Evolutionary conservation across 805 yeast genomes (phyloP), one percentile per base, ranked within the genome.

Genomic region (Yarrowia bubula): DNA sequence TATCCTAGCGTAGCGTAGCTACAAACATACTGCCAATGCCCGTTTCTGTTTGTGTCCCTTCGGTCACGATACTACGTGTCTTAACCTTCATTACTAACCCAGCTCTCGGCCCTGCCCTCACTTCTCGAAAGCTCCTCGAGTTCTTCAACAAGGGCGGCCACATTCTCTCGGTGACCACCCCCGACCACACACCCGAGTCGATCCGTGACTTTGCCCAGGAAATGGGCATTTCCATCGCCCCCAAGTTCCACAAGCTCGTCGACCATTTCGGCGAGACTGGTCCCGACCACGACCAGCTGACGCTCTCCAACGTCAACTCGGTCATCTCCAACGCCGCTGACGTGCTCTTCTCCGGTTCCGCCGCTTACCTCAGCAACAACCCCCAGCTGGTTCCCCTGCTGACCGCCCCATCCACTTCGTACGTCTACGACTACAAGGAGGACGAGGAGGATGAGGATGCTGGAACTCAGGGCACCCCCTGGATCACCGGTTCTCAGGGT

Each of bases 401-500:
- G 46, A 79, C 79, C 67, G 89, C 92, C 3, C 80, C 92, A 32
- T 78, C 81, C 60, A 85, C 92, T 1, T 83, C 93, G 3, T 83
- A 83, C 72, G 82, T 90, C 70, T 77, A 74, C 70, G 80, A 80
- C 68, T 69, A 77, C 6, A 78, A 80, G 65, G 84, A 81, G 63
- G 82, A 79, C 15, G 71, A 75, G 32, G 76, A 78, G n/a, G 75
- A 81, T 44, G 81, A 78, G 33, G 58, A 69, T 11, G 67, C 66
- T 17, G 51, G 50, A 17, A 43, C 64, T 8, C 13, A 14, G 64
- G 64, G 64, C 51, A 73, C 68, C 44, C 80, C 86, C 3, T 92
- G 97, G 96, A 85, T 89, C 13, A 78, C 86, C 39, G 97, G 97
- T 35, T 79, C 85, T 47, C 96, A 92, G 77, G 92, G 90, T 4